Base-by-base conservation (phyloP, 2,329 filamentous ascomycete genomes). In the Alternaria consortialis region DNA sequence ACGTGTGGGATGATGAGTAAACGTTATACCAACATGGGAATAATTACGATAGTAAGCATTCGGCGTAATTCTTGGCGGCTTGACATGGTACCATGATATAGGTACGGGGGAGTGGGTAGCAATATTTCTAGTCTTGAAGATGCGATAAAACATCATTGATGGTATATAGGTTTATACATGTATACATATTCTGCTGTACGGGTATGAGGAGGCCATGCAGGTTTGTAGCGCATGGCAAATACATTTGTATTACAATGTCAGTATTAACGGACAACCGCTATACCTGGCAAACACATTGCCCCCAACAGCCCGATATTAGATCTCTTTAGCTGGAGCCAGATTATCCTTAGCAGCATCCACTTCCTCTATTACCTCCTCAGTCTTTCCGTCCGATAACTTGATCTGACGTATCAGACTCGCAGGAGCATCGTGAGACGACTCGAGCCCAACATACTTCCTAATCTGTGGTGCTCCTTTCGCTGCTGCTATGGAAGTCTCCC, bases 391-490 rank as follows among this genome's bases (percentile, higher is more conserved):
- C 12, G 32, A 29, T 23, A 27, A 25, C 31, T 36, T 47, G 9
- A n/a, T 25, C 11, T 9, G 36, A 31, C 27, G 46, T 50, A 50
- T 4, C 6, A 37, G 12, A 5, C 15, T 37, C 7, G 32, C 23
- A 13, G 58, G 60, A 3, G 51, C 54, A 12, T 50, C 31, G 6
- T 54, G 46, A 25, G 42, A 4, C 4, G 63, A 59, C 13, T 62
- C 39, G 8, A 66, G 34, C 4, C 58, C 48, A 15, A 61, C 48
- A 50, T 66, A 66, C 39, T 64, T 62, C 9, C 23, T 52, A 23
- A 66, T 42, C 6, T 23, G 60, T 1, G 54, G 40, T 5, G 47
- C 43, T 4, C 36, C 40, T n/a, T 56, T 48, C n/a, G 12, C 32
- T 1, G n/a, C 7, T 17, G 7, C 29, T 42, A 50, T 27, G 39